These are phyloP conservation scores for Hypoxylon sp. DNA, from an alignment of 2,329 filamentous ascomycete species.

Conservation along the genomic window DNA sequence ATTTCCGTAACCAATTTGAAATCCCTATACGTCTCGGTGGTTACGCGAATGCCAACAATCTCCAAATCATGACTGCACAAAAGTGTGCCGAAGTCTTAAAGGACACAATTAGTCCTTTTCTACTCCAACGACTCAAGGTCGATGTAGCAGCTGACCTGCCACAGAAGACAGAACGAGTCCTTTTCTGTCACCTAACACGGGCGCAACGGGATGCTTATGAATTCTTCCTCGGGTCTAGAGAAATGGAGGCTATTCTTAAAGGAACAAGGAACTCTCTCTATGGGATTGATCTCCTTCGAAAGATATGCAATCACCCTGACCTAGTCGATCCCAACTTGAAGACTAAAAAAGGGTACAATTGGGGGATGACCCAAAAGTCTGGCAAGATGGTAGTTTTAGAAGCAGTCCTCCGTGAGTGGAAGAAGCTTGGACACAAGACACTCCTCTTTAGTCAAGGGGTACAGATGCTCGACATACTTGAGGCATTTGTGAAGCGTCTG, in stretches of 20 bases:
- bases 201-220: conserved; percentile 86
- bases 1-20: conserved; percentile 92
- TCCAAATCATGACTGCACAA: conserved; percentile 94
- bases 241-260: conserved; percentile 85
- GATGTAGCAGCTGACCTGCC: conserved; percentile 95
- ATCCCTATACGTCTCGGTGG: conserved; percentile 93
- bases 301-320: conserved; percentile 98
- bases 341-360: conserved; percentile 76
- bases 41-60: conserved; percentile 93
- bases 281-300: conserved; percentile 91
- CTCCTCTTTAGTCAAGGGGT: conserved; percentile 93
- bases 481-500: conserved; percentile 80
- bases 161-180: conserved; percentile 94
- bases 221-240: conserved; percentile 83
- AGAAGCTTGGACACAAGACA: conserved; percentile 90
- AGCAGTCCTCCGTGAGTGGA: conserved; percentile 89
- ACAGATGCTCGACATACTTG: conserved; percentile 95
- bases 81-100: conserved; percentile 95
- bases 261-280: conserved; percentile 85
- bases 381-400: conserved; percentile 98
- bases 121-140: conserved; percentile 91
- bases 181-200: conserved; percentile 93
- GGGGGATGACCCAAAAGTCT: conserved; percentile 83
- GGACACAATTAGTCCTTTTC: conserved; percentile 92
- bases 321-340: conserved; percentile 75